Evolutionary conservation across 2,329 filamentous ascomycete genomes (phyloP).

Genomic region (Aspergillus sp.): DNA sequence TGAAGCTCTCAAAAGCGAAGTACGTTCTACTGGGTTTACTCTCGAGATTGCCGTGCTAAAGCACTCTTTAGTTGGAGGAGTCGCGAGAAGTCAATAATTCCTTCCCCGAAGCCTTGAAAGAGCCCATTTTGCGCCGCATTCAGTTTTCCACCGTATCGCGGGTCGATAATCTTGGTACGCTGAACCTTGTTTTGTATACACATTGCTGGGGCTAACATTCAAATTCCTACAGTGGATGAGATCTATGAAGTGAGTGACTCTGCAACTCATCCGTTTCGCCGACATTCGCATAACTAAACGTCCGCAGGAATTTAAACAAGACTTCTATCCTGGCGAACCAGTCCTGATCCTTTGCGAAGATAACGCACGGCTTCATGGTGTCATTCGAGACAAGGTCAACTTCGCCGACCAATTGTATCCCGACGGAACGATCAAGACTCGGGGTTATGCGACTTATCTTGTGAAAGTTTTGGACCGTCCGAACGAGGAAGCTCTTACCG

Average conservation of each 20-base stretch:
- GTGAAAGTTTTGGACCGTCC: constrained; percentile 69
- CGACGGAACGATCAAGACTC: constrained; percentile 66
- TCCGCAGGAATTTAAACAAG: constrained; percentile 69
- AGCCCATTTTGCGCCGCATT: constrained; percentile 82
- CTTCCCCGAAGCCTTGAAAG: constrained; percentile 88
- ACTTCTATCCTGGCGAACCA: constrained; percentile 86
- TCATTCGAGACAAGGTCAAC: constrained; percentile 80
- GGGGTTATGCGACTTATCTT: constrained; percentile 74
- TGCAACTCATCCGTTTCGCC: constrained; percentile 7
- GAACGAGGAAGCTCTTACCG: constrained; percentile 72
- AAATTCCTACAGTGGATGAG: constrained; percentile 43
- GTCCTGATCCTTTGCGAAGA: constrained; percentile 70
- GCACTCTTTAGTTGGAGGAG: constrained; percentile 60
- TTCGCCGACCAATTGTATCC: constrained; percentile 60
- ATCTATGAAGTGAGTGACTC: constrained; percentile 45
- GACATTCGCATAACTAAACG: constrained; percentile 10
- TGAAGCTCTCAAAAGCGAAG: constrained; percentile 87
- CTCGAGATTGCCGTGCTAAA: constrained; percentile 6
- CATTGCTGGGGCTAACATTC: constrained; percentile 17
- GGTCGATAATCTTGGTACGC: constrained; percentile 73
- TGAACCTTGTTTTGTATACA: constrained; percentile 1
- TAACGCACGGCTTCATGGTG: constrained; percentile 67
- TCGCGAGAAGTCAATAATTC: constrained; percentile 85
- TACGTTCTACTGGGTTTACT: constrained; percentile 45
- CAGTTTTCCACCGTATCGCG: constrained; percentile 87